Percentiles rank a stretch among this genome's conserved stretches.
Evolutionary conservation across 495 filamentous ascomycete genomes (phyloP).

Genomic region (Penicillium odoratum): DNA sequence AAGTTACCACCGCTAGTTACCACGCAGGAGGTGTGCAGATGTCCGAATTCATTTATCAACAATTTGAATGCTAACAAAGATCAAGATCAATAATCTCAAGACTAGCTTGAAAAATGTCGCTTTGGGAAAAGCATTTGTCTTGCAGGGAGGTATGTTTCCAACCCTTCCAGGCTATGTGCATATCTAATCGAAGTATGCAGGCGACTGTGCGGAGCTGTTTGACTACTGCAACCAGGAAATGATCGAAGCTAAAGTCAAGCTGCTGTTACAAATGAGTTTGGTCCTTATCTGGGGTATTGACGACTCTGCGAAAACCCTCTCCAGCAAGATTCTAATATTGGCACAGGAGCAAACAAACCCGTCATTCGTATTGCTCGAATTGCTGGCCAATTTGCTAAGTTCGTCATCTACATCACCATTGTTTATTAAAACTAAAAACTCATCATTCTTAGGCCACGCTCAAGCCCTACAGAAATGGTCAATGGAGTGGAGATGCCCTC

Average conservation of each 20-base stretch:
- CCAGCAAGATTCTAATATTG: neutral
- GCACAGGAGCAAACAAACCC: constrained; percentile 71
- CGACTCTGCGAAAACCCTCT: neutral
- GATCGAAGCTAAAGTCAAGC: constrained; percentile 95
- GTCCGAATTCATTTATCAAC: neutral
- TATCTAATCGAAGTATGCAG: constrained; percentile 24
- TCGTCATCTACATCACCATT: constrained; percentile 1
- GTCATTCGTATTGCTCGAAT: constrained; percentile 94
- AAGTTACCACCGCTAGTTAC: constrained; percentile 88
- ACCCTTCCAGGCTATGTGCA: neutral
- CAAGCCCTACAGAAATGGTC: constrained; percentile 79
- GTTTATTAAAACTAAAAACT: neutral
- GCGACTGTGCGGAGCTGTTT: constrained; percentile 96
- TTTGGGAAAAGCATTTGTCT: constrained; percentile 86
- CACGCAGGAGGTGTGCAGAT: constrained; percentile 61
- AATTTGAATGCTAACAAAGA: neutral
- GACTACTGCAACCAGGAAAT: constrained; percentile 89
- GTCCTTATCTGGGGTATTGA: constrained; percentile 55
- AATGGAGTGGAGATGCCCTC: constrained; percentile 80
- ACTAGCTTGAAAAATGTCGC: constrained; percentile 79
- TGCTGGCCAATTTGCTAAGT: constrained; percentile 95
- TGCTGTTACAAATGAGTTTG: constrained; percentile 92
- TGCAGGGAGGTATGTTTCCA: constrained; percentile 69
- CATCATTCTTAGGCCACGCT: constrained; percentile 62
- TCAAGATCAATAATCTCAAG: constrained; percentile 73